Base-by-base conservation (phyloP, 352 stramenopile species). In the Saprolegnia parasitica region DNA sequence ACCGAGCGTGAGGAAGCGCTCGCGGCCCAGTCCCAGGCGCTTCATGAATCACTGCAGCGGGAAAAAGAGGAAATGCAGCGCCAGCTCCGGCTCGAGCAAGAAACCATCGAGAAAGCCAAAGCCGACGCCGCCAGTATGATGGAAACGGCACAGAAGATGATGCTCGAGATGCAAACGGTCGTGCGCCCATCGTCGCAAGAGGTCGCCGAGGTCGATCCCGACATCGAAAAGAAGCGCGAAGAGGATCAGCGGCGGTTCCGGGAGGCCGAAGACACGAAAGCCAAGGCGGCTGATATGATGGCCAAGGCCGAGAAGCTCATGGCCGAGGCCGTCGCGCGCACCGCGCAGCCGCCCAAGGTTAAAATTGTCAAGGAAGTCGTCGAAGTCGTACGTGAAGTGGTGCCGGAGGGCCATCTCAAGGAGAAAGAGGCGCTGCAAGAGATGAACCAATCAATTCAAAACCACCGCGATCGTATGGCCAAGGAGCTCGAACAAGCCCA, bases 241-340 rank as follows among this genome's bases (percentile, higher is more conserved):
- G 21, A 65, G 1, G 26, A 55, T 2, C n/a, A 4, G 35, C 57
- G 10, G 40, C 15, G 57, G 18, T 23, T 45, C 23, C 57, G 1
- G 1, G 57, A 52, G 21, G 57, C 37, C 40, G 62, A 72, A 6
- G 79, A 91, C 35, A 79, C 91, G 4, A 86, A 89, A 32, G 77
- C 79, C 4, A 77, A 93, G 52, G 86, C 80, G 4, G 88, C 87
- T 71, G 78, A 74, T 24, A 92, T 92, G 82, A 91, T 94, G 83
- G 73, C 73, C 20, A 84, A 79, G 57, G 86, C 81, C 0, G 74
- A 93, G 71, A 56, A 73, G 21, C 80, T 93, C 72, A 89, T 91
- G 75, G 64, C 79, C 32, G 80, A 92, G 49, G 83, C 84, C 9
- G 74, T 81, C 26, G 58, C 73, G 32, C 76, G 75, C 3, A 68